Evolutionary conservation across 129 eudicot species (phyloP).

Genomic region (Solidago caesia): DNA sequence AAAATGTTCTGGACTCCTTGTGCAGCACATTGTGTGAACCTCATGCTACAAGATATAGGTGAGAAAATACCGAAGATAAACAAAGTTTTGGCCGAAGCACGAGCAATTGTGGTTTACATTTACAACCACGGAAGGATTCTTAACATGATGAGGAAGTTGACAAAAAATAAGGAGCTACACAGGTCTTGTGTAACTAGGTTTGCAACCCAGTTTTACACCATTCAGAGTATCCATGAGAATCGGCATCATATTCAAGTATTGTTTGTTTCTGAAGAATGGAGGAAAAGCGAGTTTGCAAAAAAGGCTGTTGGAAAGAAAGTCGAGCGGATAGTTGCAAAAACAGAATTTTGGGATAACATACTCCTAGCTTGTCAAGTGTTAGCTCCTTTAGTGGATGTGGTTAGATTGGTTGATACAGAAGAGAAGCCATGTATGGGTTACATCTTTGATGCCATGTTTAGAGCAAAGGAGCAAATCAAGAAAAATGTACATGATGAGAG

Average conservation of each 20-base stretch:
- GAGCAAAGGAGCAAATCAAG: neutral
- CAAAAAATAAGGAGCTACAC: neutral
- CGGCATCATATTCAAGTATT: constrained; percentile 4
- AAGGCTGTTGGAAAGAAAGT: constrained; percentile 2
- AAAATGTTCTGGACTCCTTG: neutral
- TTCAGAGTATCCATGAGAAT: constrained; percentile 8
- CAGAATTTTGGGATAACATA: neutral
- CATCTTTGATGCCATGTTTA: neutral
- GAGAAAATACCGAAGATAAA: too few relatives aligned
- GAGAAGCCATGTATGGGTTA: constrained; percentile 1
- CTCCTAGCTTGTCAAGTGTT: neutral
- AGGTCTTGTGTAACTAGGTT: constrained; percentile 9
- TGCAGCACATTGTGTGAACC: too few relatives aligned
- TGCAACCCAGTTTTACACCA: neutral
- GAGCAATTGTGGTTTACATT: neutral
- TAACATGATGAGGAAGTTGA: neutral
- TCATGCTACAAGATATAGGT: too few relatives aligned
- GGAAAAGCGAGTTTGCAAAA: neutral
- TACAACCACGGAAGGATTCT: neutral
- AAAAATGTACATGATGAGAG: neutral
- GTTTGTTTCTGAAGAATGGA: neutral
- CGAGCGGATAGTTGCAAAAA: neutral
- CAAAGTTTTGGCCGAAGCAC: too few relatives aligned
- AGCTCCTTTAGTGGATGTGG: neutral
- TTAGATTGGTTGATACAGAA: neutral